phyloP scores from a whole-genome alignment of 805 yeast genomes.

The Metschnikowia kunwiensis region DNA sequence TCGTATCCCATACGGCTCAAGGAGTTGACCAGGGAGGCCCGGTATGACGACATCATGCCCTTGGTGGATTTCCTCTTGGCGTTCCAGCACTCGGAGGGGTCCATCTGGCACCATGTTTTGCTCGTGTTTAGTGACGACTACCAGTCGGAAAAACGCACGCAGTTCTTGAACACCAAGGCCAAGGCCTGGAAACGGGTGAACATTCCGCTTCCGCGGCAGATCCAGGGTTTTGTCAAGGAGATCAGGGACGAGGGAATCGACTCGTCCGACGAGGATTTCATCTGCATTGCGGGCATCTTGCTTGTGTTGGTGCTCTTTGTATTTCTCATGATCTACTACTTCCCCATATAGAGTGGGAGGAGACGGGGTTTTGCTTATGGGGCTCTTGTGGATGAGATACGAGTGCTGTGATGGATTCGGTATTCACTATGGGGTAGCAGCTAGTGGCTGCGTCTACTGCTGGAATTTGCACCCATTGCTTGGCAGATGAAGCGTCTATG shows the following conservation, averaged over 20 bases:
- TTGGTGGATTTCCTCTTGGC: constrained; percentile 4
- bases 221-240: not conserved
- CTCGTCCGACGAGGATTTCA: not conserved
- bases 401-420: too few species aligned
- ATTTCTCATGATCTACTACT: too few species aligned
- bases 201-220: not conserved
- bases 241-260: not conserved
- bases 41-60: not conserved
- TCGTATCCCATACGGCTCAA: not conserved
- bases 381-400: too few species aligned
- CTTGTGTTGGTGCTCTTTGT: not conserved
- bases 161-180: not conserved
- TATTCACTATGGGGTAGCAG: too few species aligned
- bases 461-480: too few species aligned
- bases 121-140: not conserved
- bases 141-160: not conserved
- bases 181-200: not conserved
- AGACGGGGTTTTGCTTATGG: too few species aligned
- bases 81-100: constrained; percentile 1
- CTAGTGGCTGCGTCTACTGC: too few species aligned
- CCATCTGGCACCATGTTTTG: constrained; percentile 1
- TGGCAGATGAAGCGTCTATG: too few species aligned
- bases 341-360: too few species aligned
- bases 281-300: not conserved
- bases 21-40: not conserved